Conservation (phyloP, 164 flowering plant genomes). For the Platanus orientalis region DNA sequence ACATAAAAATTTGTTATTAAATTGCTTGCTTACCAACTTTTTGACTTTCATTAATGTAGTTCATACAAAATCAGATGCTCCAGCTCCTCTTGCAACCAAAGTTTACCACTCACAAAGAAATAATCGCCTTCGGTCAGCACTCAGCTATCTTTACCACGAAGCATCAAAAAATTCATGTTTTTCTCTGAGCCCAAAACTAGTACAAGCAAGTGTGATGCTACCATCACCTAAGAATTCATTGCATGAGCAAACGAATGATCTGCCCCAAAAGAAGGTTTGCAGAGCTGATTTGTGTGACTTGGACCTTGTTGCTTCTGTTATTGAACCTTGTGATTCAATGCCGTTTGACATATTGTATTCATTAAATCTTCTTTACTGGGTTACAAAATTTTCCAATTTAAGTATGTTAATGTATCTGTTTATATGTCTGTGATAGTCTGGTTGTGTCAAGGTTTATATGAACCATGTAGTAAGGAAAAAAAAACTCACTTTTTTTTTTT, state of each 20-base stretch:
- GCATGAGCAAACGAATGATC: slow-evolving; percentile 25
- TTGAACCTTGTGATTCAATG: neutral
- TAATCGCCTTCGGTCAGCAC: slow-evolving; percentile 47
- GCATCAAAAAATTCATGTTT: slow-evolving; percentile 26
- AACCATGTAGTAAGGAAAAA: neutral
- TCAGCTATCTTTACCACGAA: slow-evolving; percentile 42
- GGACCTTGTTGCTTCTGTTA: neutral
- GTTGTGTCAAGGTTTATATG: no score
- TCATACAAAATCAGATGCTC: slow-evolving; percentile 40
- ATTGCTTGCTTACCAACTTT: slow-evolving; percentile 1
- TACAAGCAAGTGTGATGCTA: slow-evolving; percentile 17
- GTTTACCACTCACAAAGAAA: slow-evolving; percentile 63
- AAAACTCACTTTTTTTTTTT: neutral
- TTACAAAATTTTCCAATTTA: no score
- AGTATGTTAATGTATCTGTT: no score
- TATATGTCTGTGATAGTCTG: no score
- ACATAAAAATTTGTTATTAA: neutral
- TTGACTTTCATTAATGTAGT: slow-evolving; percentile 6
- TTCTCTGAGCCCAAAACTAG: slow-evolving; percentile 19
- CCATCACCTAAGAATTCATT: slow-evolving; percentile 21
- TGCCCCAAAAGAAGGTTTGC: slow-evolving; percentile 31
- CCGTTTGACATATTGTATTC: no score
- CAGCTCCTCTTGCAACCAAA: slow-evolving; percentile 78
- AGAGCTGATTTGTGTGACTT: neutral
- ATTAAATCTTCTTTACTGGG: no score